Evolutionary conservation across 805 yeast species (phyloP).

Genomic region (Hanseniaspora guilliermondii): DNA sequence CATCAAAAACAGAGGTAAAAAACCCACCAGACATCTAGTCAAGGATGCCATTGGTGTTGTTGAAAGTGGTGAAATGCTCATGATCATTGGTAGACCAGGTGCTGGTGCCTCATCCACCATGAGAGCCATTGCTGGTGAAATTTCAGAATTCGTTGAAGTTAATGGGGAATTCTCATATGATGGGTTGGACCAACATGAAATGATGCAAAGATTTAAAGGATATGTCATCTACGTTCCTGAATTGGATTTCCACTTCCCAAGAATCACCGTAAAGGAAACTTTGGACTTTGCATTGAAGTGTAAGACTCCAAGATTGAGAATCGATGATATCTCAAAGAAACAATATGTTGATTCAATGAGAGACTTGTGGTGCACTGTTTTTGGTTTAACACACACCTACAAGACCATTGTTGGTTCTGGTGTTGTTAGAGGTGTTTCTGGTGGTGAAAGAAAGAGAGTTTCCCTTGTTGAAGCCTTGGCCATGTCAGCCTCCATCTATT

Average conservation of each 20-base stretch:
- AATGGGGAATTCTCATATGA: constrained; percentile 36
- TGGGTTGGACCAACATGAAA: constrained; percentile 36
- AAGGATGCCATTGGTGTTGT: constrained; percentile 34
- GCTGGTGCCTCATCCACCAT: constrained; percentile 52
- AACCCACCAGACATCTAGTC: constrained; percentile 30
- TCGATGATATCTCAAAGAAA: constrained; percentile 32
- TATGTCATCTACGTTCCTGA: constrained; percentile 44
- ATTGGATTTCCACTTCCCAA: constrained; percentile 40
- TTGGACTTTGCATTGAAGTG: constrained; percentile 38
- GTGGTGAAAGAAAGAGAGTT: constrained; percentile 63
- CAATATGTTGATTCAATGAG: constrained; percentile 31
- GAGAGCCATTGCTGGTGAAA: constrained; percentile 37
- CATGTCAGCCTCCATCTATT: constrained; percentile 40
- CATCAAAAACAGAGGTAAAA: constrained; percentile 24
- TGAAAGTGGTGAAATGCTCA: constrained; percentile 41
- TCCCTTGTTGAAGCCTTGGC: constrained; percentile 54
- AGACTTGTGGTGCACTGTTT: constrained; percentile 34
- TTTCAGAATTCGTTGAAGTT: constrained; percentile 28
- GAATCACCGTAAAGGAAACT: constrained; percentile 40
- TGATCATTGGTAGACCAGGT: constrained; percentile 48
- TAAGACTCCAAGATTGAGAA: constrained; percentile 36
- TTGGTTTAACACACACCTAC: constrained; percentile 47
- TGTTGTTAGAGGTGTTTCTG: constrained; percentile 56
- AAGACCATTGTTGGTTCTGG: constrained; percentile 58
- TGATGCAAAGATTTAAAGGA: constrained; percentile 36